Conservation (phyloP, 2,329 filamentous ascomycete genomes). For the Venturia effusa region DNA sequence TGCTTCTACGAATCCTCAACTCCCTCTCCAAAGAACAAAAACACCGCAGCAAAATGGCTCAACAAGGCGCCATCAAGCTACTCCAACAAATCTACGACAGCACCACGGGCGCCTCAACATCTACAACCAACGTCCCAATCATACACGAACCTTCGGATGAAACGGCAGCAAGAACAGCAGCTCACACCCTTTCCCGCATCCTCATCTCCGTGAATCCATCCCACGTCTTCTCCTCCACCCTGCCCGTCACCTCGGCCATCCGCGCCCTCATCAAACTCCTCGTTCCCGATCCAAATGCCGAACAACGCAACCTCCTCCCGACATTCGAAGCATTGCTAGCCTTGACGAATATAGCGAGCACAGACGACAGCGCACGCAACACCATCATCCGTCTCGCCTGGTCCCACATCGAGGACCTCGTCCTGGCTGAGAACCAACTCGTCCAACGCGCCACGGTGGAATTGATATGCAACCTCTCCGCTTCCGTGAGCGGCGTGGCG, state of each 20-base stretch:
- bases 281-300: conserved; percentile 45
- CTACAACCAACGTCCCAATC: conserved; percentile 34
- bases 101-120: conserved; percentile 12
- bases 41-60: conserved; percentile 68
- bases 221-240: conserved; percentile 64
- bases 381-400: conserved; percentile 61
- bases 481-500: conserved; percentile 52
- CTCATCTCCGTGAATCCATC: conserved; percentile 77
- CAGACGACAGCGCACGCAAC: conserved; percentile 48
- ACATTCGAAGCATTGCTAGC: conserved; percentile 86
- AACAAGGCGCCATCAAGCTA: conserved; percentile 86
- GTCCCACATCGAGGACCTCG: conserved; percentile 67
- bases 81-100: conserved; percentile 58
- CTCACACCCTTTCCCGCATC: conserved; percentile 73
- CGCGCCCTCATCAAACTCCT: conserved; percentile 70
- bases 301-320: conserved; percentile 65
- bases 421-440: conserved; percentile 64
- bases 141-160: conserved; percentile 21
- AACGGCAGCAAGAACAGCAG: conserved; percentile 42
- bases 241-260: conserved; percentile 66
- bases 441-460: conserved; percentile 79
- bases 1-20: conserved; percentile 67
- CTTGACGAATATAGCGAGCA: conserved; percentile 82
- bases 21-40: conserved; percentile 64
- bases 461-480: conserved; percentile 82